These are phyloP conservation scores for Pseudohalonectria lignicola DNA, from an alignment of 2,329 filamentous ascomycete genomes.

Conservation along the genomic window DNA sequence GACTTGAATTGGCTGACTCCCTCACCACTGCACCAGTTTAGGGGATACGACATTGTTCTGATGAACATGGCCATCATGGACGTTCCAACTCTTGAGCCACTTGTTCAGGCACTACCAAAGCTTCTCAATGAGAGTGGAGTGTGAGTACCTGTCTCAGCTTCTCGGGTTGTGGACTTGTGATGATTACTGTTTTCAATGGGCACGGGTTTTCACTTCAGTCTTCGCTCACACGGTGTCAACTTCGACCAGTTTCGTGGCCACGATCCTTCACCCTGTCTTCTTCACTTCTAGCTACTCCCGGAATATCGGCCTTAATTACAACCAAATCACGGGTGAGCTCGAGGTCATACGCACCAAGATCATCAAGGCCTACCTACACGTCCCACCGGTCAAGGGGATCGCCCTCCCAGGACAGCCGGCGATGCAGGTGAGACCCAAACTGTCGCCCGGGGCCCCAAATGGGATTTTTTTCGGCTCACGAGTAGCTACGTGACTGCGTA, in stretches of 20 bases:
- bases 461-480: too few relatives aligned
- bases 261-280: conserved; percentile 36
- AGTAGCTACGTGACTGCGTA: too few relatives aligned
- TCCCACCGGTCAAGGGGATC: conserved; percentile 24
- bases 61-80: conserved; percentile 41
- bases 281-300: conserved; percentile 30
- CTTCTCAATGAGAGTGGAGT: conserved; percentile 28
- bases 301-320: conserved; percentile 24
- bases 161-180: too few relatives aligned
- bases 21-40: too few relatives aligned
- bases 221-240: too few relatives aligned
- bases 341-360: conserved; percentile 22
- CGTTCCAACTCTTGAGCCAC: conserved; percentile 26
- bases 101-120: conserved; percentile 26
- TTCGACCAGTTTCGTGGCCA: conserved; percentile 33
- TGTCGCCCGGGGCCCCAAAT: too few relatives aligned
- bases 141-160: too few relatives aligned
- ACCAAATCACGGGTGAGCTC: conserved; percentile 22
- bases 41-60: conserved; percentile 28
- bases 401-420: conserved; percentile 21
- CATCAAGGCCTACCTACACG: conserved; percentile 28
- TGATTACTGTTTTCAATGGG: too few relatives aligned
- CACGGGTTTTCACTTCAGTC: too few relatives aligned
- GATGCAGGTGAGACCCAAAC: conserved; percentile 22
- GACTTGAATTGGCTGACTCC: conserved; percentile 3